Evolutionary conservation across 1,284 basidiomycete species (phyloP), one percentile per base, ranked within the genome.

Genomic region (Heterobasidion parviporum): DNA sequence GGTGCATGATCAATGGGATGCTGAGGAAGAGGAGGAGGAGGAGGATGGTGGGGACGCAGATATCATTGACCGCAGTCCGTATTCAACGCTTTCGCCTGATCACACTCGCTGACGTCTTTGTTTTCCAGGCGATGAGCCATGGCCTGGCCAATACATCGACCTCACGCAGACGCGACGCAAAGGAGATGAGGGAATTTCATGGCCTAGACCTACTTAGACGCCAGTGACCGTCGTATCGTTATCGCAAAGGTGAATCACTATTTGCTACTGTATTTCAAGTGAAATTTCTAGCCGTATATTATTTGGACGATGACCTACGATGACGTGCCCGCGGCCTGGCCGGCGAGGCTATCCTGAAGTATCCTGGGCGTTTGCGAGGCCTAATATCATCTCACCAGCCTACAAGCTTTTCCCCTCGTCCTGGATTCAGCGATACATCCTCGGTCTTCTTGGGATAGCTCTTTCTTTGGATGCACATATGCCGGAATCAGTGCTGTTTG

Each of bases 121-220:
- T 46, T 60, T 26, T 61, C 51, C 57, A 87, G 86, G 75, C 64
- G 82, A 86, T 56, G 82, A 82, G 48, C 72, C 70, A n/a, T 85
- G 81, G 74, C 85, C 84, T 0, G 82, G 80, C 2, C 80, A 84
- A 65, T 89, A 87, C 65, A 79, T 87, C 59, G 85, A 88, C 63
- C 72, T 87, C 18, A 87, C 79, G 8, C 76, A 77, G 36, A 66
- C 74, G 62, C 72, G 78, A 60, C 73, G 79, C 56, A 74, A 73
- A 50, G 77, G 72, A 46, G 73, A 78, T 45, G 79, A 82, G 61
- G 70, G 69, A 48, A 76, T 83, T 52, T 78, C 76, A 54, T 89
- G 86, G 87, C 86, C 86, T 12, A 72, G 83, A 55, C 84, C 84
- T 1, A 73, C 44, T 26, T 52, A 53, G 46, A 43, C 53, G 26